Evolutionary conservation across 129 eudicot species (phyloP).

Genomic region (Saussurea involucrata): DNA sequence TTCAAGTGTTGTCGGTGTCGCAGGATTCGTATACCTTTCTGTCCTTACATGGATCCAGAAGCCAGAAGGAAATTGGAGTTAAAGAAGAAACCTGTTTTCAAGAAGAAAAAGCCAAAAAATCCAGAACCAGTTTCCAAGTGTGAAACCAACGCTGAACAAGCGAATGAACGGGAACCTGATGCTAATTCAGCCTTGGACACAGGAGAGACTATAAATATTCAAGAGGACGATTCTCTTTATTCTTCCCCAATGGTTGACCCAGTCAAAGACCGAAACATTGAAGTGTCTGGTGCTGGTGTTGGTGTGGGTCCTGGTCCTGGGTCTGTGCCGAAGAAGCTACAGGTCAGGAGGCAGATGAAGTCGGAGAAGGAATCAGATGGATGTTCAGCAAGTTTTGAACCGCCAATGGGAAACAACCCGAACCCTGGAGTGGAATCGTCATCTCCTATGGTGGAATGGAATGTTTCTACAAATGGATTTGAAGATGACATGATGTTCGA

Average conservation of each 20-base stretch:
- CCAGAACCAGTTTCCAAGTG: conserved; percentile 24
- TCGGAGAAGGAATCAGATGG: conserved; percentile 33
- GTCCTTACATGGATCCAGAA: conserved; percentile 61
- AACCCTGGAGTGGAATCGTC: conserved; percentile 30
- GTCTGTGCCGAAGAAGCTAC: conserved; percentile 62
- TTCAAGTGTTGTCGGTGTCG: conserved; percentile 91
- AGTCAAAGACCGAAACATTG: conserved; percentile 26
- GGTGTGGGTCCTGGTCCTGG: conserved; percentile 22
- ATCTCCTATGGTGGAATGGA: conserved; percentile 56
- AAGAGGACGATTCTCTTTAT: conserved; percentile 46
- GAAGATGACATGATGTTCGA: conserved; percentile 62
- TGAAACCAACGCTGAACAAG: conserved; percentile 30
- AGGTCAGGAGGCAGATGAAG: conserved; percentile 68
- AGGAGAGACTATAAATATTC: conserved; percentile 28
- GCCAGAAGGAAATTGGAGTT: conserved; percentile 34
- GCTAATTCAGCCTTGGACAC: conserved; percentile 23
- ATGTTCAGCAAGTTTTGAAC: conserved; percentile 19
- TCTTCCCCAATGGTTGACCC: conserved; percentile 47
- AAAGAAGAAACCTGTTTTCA: conserved; percentile 28
- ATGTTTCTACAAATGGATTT: conserved; percentile 42
- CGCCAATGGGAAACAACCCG: conserved; percentile 20
- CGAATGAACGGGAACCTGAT: conserved; percentile 27
- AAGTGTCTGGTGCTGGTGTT: conserved; percentile 30
- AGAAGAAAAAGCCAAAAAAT: conserved; percentile 34
- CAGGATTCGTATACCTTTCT: conserved; percentile 58